Evolutionary conservation across 306 rosid genomes (phyloP).

Genomic region (Amphicarpaea edgeworthii): DNA sequence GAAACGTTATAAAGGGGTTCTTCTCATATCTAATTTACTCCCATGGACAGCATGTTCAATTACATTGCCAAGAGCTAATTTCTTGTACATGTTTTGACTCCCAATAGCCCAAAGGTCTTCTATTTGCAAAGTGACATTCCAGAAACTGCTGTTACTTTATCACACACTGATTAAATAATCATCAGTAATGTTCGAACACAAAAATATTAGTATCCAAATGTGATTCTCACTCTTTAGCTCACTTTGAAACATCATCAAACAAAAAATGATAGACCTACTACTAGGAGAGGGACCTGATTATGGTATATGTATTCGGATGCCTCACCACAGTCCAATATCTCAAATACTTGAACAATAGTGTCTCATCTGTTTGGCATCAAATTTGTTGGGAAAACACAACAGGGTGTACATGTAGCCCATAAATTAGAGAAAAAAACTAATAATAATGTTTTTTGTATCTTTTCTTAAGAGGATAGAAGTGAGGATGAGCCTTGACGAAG

Average conservation of each 20-base stretch:
- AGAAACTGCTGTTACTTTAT: slow-evolving; percentile 38
- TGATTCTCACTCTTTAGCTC: slow-evolving; percentile 20
- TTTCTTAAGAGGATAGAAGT: neutral
- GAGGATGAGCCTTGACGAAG: no score
- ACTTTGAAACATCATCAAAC: slow-evolving; percentile 21
- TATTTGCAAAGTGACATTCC: slow-evolving; percentile 31
- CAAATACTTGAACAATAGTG: neutral
- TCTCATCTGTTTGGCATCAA: slow-evolving; percentile 25
- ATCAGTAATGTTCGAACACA: neutral
- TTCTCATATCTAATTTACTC: slow-evolving; percentile 8
- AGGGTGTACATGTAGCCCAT: no score
- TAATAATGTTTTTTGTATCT: no score
- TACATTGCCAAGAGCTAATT: slow-evolving; percentile 15
- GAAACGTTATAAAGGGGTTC: neutral
- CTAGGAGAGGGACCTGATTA: slow-evolving; percentile 30
- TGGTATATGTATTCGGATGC: slow-evolving; percentile 1
- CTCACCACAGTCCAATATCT: slow-evolving; percentile 19
- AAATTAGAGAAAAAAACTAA: no score
- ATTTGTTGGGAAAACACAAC: no score
- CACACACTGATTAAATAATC: slow-evolving; percentile 32
- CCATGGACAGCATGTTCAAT: neutral
- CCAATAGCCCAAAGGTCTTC: slow-evolving; percentile 19
- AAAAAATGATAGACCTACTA: slow-evolving; percentile 29
- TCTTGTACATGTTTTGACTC: slow-evolving; percentile 29
- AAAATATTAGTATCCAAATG: neutral